Evolutionary conservation across 345 rosid genomes (phyloP).

Genomic region (Raphanus raphanistrum): DNA sequence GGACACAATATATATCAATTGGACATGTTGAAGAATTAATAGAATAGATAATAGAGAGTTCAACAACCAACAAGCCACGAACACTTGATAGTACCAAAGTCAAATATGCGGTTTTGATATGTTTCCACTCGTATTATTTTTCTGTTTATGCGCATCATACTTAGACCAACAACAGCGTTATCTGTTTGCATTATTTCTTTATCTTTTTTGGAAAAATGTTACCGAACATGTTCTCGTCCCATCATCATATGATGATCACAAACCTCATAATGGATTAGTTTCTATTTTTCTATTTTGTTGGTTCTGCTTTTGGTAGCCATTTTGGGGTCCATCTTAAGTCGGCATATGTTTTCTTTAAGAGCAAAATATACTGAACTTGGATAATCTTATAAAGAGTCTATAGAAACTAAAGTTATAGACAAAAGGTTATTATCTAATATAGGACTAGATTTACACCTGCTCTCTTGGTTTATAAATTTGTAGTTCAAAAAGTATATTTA

Average conservation of each 20-base stretch:
- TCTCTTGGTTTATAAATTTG: not conserved
- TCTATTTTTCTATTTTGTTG: not conserved
- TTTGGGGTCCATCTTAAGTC: not conserved
- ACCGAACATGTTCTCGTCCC: slow-evolving; percentile 35
- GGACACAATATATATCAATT: too few species aligned
- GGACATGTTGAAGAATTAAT: too few species aligned
- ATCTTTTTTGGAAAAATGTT: slow-evolving; percentile 13
- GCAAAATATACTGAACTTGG: not conserved
- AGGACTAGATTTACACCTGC: not conserved
- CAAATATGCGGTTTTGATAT: slow-evolving; percentile 33
- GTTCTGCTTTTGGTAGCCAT: not conserved
- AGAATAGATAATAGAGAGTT: slow-evolving; percentile 14
- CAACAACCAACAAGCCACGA: slow-evolving; percentile 39
- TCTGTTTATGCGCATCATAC: slow-evolving; percentile 16
- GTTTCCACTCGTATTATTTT: slow-evolving; percentile 19
- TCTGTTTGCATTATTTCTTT: not conserved
- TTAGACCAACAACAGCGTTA: slow-evolving; percentile 2
- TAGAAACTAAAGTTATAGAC: not conserved
- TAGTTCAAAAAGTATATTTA: not conserved
- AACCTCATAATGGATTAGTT: slow-evolving; percentile 15
- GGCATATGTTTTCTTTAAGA: not conserved
- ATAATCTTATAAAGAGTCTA: not conserved
- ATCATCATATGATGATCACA: slow-evolving; percentile 28
- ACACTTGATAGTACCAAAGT: slow-evolving; percentile 33
- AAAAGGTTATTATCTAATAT: not conserved